phyloP scores from a whole-genome alignment of 2,329 filamentous ascomycete genomes.

The Pseudocercospora fijiensis region DNA sequence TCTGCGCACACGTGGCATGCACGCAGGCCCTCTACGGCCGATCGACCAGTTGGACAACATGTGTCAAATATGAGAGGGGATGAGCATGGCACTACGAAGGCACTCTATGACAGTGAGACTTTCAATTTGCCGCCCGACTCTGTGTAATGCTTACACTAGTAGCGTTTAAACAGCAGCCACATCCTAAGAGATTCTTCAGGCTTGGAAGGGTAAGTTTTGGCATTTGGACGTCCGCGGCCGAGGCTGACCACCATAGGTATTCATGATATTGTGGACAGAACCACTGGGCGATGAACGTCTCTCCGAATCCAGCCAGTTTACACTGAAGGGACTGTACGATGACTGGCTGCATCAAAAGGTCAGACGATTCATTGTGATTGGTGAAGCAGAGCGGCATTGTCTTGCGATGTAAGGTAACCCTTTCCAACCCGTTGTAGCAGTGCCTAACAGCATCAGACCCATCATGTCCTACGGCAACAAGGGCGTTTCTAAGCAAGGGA shows the following conservation, averaged over 20 bases:
- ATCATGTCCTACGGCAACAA: neutral
- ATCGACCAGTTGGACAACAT: too few relatives aligned
- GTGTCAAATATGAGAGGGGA: too few relatives aligned
- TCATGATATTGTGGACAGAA: conserved; percentile 5
- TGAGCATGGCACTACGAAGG: too few relatives aligned
- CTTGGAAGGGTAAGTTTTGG: neutral
- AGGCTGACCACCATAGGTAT: neutral
- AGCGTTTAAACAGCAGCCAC: neutral
- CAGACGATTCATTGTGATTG: neutral
- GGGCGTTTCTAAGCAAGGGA: neutral
- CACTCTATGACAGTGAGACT: too few relatives aligned
- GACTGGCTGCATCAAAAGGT: neutral
- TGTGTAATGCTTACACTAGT: too few relatives aligned
- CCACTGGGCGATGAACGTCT: neutral
- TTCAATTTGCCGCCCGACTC: too few relatives aligned
- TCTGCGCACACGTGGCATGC: too few relatives aligned
- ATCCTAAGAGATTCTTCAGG: neutral
- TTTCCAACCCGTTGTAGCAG: too few relatives aligned
- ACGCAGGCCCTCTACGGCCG: too few relatives aligned
- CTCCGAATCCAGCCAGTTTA: neutral
- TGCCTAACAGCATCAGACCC: neutral
- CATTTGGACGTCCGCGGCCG: neutral
- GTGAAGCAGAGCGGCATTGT: neutral
- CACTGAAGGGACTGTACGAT: neutral
- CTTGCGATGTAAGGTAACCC: conserved; percentile 2